These are phyloP conservation scores for Gnomoniopsis smithogilvyi DNA, from an alignment of 2,329 filamentous ascomycete species.

Conservation along the genomic window DNA sequence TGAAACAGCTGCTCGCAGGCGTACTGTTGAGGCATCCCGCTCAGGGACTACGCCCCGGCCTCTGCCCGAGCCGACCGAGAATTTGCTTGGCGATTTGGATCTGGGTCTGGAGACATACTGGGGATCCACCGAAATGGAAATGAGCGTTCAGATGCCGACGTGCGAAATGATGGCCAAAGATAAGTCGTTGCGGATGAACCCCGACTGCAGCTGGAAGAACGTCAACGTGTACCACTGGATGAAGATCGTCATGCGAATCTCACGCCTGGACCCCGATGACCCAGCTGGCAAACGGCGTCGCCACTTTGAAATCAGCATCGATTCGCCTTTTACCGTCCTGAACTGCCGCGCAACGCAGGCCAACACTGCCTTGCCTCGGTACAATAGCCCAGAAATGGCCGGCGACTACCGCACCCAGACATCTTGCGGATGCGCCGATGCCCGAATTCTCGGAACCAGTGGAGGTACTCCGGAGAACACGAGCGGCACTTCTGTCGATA, in stretches of 20 bases:
- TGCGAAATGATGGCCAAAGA: conserved; percentile 83
- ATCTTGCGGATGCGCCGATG: conserved; percentile 54
- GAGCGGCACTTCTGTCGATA: conserved; percentile 42
- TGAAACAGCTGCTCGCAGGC: conserved; percentile 41
- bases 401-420: conserved; percentile 45
- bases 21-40: conserved; percentile 52
- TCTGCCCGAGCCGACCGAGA: conserved; percentile 56
- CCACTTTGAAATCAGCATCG: conserved; percentile 95
- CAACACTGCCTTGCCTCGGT: conserved; percentile 82
- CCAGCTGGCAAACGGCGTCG: conserved; percentile 69
- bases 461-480: conserved; percentile 56
- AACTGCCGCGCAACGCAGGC: conserved; percentile 91
- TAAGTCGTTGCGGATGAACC: conserved; percentile 64
- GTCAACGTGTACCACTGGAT: conserved; percentile 97
- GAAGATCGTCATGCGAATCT: conserved; percentile 94
- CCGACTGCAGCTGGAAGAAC: conserved; percentile 90
- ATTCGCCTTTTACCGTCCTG: conserved; percentile 90
- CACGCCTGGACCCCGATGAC: conserved; percentile 75
- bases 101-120: conserved; percentile 68
- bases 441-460: conserved; percentile 52
- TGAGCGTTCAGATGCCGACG: conserved; percentile 87
- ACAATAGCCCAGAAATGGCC: conserved; percentile 55
- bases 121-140: conserved; percentile 90
- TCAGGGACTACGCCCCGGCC: conserved; percentile 36
- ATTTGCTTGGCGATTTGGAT: conserved; percentile 77